These are phyloP conservation scores for Sarocladium kiliense DNA, from an alignment of 2,329 filamentous ascomycete species.

Conservation along the genomic window DNA sequence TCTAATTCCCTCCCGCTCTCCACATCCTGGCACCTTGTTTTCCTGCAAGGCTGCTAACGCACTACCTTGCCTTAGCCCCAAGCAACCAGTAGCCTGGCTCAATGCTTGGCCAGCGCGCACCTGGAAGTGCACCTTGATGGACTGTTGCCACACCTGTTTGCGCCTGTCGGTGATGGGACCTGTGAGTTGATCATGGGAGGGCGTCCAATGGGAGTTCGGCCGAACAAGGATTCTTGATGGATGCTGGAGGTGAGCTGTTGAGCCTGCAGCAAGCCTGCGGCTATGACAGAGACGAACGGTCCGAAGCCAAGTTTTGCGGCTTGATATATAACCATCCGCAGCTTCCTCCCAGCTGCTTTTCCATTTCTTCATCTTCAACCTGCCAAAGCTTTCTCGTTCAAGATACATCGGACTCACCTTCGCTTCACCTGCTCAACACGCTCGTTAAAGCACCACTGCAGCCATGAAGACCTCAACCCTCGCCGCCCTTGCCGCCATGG, in stretches of 20 bases:
- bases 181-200: not conserved
- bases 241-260: no score
- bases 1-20: not conserved
- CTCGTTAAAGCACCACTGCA: not conserved
- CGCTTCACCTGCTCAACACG: not conserved
- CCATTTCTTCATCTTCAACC: not conserved
- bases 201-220: not conserved
- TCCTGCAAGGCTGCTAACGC: conserved; percentile 1
- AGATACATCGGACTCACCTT: not conserved
- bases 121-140: conserved; percentile 3
- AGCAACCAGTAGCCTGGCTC: not conserved
- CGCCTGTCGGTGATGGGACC: not conserved
- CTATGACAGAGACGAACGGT: no score
- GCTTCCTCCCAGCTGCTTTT: not conserved
- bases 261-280: no score
- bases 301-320: not conserved
- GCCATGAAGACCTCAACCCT: not conserved
- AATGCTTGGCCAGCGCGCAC: not conserved
- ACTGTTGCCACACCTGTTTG: not conserved
- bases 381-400: not conserved
- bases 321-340: not conserved
- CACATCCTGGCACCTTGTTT: not conserved
- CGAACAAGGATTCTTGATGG: not conserved
- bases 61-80: not conserved
- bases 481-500: conserved; percentile 4